phyloP scores from a whole-genome alignment of 768 basidiomycete species.

The Pholiota conissans region DNA sequence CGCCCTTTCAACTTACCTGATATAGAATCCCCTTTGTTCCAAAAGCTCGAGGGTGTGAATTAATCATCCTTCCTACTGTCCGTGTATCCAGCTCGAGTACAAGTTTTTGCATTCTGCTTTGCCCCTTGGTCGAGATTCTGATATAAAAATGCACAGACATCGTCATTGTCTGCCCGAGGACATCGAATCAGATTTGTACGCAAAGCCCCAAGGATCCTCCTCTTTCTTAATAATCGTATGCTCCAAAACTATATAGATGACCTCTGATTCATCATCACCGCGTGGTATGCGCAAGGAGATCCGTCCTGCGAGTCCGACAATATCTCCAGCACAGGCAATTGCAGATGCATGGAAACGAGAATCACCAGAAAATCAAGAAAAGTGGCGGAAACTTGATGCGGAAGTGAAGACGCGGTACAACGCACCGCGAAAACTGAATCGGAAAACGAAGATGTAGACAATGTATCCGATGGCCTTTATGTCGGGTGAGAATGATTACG shows the following conservation, averaged over 20 bases:
- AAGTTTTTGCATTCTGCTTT: conserved; percentile 38
- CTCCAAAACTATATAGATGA: conserved; percentile 39
- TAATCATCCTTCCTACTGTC: conserved; percentile 33
- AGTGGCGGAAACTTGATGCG: conserved; percentile 53
- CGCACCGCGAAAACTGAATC: conserved; percentile 34
- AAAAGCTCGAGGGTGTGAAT: conserved; percentile 36
- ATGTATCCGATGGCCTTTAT: conserved; percentile 3
- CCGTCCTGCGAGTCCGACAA: conserved; percentile 27
- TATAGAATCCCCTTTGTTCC: conserved; percentile 50
- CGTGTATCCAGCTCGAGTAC: conserved; percentile 37
- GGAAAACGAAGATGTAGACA: conserved; percentile 55
- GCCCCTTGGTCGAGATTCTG: conserved; percentile 37
- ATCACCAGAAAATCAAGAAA: conserved; percentile 56
- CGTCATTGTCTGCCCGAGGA: conserved; percentile 28
- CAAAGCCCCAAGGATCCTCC: conserved; percentile 18
- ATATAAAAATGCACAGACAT: conserved; percentile 47
- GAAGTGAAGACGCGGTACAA: conserved; percentile 53
- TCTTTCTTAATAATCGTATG: conserved; percentile 29
- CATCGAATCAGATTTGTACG: conserved; percentile 40
- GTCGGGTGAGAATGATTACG: conserved; percentile 16
- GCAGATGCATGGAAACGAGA: conserved; percentile 69
- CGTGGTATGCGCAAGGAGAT: conserved; percentile 31
- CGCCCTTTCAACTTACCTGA: conserved; percentile 51
- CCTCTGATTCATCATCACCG: conserved; percentile 40
- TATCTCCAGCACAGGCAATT: conserved; percentile 62